Conservation (phyloP, 129 eudicot genomes). For the Flaveria robusta region DNA sequence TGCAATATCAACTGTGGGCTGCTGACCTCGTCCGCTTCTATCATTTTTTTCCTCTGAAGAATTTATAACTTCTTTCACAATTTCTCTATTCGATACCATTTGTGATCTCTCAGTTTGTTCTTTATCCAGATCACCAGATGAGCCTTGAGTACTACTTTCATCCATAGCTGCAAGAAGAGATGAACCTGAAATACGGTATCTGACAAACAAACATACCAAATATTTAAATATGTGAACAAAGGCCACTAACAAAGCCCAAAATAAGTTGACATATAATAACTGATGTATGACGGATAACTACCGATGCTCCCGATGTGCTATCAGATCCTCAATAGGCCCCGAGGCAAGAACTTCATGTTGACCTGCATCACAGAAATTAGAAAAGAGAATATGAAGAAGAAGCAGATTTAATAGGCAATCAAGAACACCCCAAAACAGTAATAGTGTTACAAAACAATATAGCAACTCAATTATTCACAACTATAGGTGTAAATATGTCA, state of each 20-base stretch:
- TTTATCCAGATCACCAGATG: slow-evolving; percentile 49
- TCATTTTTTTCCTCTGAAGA: slow-evolving; percentile 69
- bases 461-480: slow-evolving; percentile 12
- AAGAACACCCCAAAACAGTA: not conserved
- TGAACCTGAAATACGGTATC: slow-evolving; percentile 98
- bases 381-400: no score
- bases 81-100: slow-evolving; percentile 45
- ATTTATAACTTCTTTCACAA: slow-evolving; percentile 32
- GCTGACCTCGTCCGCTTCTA: slow-evolving; percentile 76
- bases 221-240: slow-evolving; percentile 21
- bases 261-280: not conserved
- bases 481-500: not conserved
- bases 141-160: slow-evolving; percentile 60
- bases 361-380: slow-evolving; percentile 50
- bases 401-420: not conserved
- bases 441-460: not conserved
- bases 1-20: slow-evolving; percentile 93
- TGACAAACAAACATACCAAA: slow-evolving; percentile 34
- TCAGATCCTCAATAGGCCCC: slow-evolving; percentile 98
- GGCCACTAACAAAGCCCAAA: slow-evolving; percentile 8
- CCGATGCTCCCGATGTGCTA: slow-evolving; percentile 99
- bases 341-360: slow-evolving; percentile 99
- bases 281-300: slow-evolving; percentile 29
- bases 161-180: slow-evolving; percentile 95
- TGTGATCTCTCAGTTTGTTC: slow-evolving; percentile 67